Percentiles rank a stretch among this genome's conserved stretches.
phyloP scores from a whole-genome alignment of 371 early-diverging fungal genomes.

The Mortierella polycephala region DNA sequence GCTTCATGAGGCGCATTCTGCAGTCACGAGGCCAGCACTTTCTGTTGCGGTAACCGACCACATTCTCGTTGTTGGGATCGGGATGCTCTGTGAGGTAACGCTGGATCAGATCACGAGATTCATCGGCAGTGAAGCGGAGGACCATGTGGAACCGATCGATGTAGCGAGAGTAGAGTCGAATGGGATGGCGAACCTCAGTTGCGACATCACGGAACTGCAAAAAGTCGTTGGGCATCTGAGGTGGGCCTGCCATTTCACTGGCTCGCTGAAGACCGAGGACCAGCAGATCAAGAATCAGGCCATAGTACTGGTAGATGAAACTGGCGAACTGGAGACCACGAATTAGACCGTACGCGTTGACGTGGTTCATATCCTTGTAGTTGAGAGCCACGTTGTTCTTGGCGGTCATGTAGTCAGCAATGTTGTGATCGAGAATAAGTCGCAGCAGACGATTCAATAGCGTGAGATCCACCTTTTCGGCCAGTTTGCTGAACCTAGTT shows the following conservation, averaged over 20 bases:
- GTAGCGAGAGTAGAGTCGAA: conserved; percentile 95
- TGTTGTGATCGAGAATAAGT: conserved; percentile 96
- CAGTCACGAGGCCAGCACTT: conserved; percentile 98
- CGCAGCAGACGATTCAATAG: conserved; percentile 95
- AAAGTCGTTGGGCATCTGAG: conserved; percentile 95
- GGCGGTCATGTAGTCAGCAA: conserved; percentile 99
- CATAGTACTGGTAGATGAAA: conserved; percentile 98
- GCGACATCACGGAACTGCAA: conserved; percentile 93
- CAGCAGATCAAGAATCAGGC: conserved; percentile 94
- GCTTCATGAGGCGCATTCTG: conserved; percentile 99
- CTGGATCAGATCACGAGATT: conserved; percentile 95
- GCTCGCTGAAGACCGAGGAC: conserved; percentile 97
- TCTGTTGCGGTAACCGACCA: conserved; percentile 97
- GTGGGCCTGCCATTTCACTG: conserved; percentile 97
- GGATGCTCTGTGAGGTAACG: conserved; percentile 98
- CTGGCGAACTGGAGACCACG: conserved; percentile 98
- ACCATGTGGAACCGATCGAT: conserved; percentile 95
- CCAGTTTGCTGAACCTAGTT: conserved; percentile 89
- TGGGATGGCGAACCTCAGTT: conserved; percentile 96
- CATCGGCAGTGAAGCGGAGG: conserved; percentile 93
- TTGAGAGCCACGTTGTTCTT: conserved; percentile 97
- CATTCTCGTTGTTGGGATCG: conserved; percentile 98
- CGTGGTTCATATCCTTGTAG: conserved; percentile 99
- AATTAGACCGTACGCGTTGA: conserved; percentile 96
- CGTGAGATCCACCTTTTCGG: conserved; percentile 98